These are phyloP conservation scores for Salvia splendens DNA, from an alignment of 257 asterid species.

Conservation along the genomic window DNA sequence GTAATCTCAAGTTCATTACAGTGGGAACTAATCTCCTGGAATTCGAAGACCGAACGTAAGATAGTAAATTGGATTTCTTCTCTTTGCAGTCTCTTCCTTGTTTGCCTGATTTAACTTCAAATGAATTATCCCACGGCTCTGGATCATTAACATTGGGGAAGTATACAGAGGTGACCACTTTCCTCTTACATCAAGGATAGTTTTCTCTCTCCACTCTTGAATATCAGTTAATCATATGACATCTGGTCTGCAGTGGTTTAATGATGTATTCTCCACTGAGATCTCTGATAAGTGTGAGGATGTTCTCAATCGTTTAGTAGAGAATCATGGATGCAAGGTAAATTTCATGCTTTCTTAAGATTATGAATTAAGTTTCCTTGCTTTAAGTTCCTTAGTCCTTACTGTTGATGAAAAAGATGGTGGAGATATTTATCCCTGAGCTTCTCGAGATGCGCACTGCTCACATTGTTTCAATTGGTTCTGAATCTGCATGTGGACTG, in stretches of 20 bases:
- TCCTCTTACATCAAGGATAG: conserved; percentile 23
- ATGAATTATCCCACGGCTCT: conserved; percentile 45
- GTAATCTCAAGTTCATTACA: conserved; percentile 17
- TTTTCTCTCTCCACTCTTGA: conserved; percentile 25
- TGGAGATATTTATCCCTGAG: conserved; percentile 90
- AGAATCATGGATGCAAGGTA: conserved; percentile 87
- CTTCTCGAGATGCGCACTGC: conserved; percentile 90
- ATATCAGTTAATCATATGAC: conserved; percentile 24
- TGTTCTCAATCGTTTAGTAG: conserved; percentile 66
- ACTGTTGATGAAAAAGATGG: conserved; percentile 55
- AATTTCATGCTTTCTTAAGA: conserved; percentile 25
- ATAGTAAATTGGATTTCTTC: conserved; percentile 23
- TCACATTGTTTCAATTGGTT: conserved; percentile 86
- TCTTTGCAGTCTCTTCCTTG: conserved; percentile 78
- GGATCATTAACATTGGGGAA: conserved; percentile 75
- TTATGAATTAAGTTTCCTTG: conserved; percentile 11
- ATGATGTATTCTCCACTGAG: conserved; percentile 88
- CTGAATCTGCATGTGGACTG: conserved; percentile 69
- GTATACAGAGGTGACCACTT: conserved; percentile 74
- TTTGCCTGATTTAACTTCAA: conserved; percentile 69
- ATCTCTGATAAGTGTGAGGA: conserved; percentile 81
- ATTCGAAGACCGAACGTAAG: not conserved
- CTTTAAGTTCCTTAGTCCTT: conserved; percentile 28
- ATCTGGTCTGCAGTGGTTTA: conserved; percentile 71
- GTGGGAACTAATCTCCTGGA: conserved; percentile 22